Percentiles rank a stretch among this genome's conserved stretches.
Evolutionary conservation across 164 flowering plant species (phyloP).

Genomic region (Macadamia integrifolia): DNA sequence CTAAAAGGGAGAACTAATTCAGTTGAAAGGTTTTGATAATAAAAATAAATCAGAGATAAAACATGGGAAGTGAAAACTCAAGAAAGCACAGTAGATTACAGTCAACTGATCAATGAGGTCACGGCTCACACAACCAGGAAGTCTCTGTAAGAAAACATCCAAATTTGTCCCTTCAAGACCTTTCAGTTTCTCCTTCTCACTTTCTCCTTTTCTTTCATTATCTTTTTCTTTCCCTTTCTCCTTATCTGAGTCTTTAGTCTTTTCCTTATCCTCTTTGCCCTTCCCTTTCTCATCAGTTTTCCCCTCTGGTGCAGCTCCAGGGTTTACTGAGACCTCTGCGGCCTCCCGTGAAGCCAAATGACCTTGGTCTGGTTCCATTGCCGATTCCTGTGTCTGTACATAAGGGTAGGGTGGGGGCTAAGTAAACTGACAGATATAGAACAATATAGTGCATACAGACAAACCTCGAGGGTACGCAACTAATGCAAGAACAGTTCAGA

Average conservation of each 20-base stretch:
- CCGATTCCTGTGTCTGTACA: slow-evolving; percentile 40
- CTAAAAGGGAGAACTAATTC: slow-evolving; percentile 30
- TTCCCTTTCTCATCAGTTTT: slow-evolving; percentile 61
- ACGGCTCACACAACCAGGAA: slow-evolving; percentile 94
- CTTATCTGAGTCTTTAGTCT: slow-evolving; percentile 55
- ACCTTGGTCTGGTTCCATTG: slow-evolving; percentile 59
- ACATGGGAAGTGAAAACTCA: not conserved
- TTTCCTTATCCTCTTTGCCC: slow-evolving; percentile 72
- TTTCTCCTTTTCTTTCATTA: slow-evolving; percentile 61
- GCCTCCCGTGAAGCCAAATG: slow-evolving; percentile 38
- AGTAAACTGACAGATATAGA: slow-evolving; percentile 10
- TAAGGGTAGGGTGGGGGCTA: not conserved
- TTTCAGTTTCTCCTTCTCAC: slow-evolving; percentile 81
- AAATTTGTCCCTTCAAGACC: slow-evolving; percentile 78
- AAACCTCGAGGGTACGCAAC: not conserved
- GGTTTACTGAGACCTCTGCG: slow-evolving; percentile 40
- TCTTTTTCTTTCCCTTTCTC: slow-evolving; percentile 80
- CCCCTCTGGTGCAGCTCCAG: slow-evolving; percentile 46
- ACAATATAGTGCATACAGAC: not conserved
- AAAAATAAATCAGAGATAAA: slow-evolving; percentile 4
- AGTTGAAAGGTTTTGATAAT: not conserved
- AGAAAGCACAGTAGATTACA: slow-evolving; percentile 36
- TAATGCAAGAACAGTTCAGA: too few species aligned
- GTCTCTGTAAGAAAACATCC: slow-evolving; percentile 86
- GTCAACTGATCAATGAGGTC: slow-evolving; percentile 95